Percentiles rank a stretch among this genome's conserved stretches.
phyloP scores from a whole-genome alignment of 2,329 filamentous ascomycete species.

The Penicillium sp. region DNA sequence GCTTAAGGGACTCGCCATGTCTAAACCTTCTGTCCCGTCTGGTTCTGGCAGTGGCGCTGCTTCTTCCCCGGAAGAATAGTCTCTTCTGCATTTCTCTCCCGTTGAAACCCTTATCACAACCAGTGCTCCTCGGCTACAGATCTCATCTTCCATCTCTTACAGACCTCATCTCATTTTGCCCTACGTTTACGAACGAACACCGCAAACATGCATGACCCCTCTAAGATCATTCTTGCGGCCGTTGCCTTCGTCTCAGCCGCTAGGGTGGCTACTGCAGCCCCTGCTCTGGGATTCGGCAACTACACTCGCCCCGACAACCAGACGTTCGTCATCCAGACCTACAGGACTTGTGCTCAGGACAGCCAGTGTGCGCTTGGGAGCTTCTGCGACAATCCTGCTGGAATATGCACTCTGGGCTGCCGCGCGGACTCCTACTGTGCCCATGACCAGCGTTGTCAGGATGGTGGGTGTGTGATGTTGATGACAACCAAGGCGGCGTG shows the following conservation, averaged over 20 bases:
- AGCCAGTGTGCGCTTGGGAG: not conserved
- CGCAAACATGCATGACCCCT: not conserved
- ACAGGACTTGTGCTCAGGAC: not conserved
- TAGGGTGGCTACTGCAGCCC: not conserved
- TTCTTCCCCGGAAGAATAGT: not conserved
- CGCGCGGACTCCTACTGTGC: not conserved
- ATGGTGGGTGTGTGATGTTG: not conserved
- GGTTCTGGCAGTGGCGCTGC: not conserved
- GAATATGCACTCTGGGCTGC: not conserved
- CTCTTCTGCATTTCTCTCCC: not conserved
- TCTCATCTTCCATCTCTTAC: not conserved
- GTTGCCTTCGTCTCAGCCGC: not conserved
- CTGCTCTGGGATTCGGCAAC: not conserved
- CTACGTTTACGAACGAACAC: not conserved
- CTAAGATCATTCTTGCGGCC: not conserved
- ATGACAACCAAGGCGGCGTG: not conserved
- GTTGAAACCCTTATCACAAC: not conserved
- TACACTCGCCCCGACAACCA: not conserved
- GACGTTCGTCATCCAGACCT: not conserved
- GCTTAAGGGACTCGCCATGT: not conserved
- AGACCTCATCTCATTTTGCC: not conserved
- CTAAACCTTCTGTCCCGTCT: not conserved
- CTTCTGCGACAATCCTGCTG: not conserved
- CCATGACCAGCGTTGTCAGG: not conserved
- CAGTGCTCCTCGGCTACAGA: not conserved